phyloP scores from a whole-genome alignment of 176 grass and related monocot genomes.

The Musa troglodytarum region DNA sequence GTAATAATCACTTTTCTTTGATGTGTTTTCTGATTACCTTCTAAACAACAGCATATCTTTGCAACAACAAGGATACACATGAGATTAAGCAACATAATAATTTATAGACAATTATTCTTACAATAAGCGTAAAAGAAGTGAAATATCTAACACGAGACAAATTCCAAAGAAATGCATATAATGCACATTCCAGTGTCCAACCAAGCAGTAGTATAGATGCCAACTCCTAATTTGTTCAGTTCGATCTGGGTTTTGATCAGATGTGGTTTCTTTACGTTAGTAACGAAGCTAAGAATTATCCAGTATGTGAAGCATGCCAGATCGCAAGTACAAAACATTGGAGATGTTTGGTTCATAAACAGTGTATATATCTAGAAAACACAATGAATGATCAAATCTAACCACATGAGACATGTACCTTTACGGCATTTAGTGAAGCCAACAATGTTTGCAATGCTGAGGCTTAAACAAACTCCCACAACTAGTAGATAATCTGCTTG shows the following conservation, averaged over 20 bases:
- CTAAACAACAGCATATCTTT: background rate
- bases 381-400: background rate
- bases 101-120: too few relatives aligned
- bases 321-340: too few relatives aligned
- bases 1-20: background rate
- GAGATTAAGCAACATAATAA: too few relatives aligned
- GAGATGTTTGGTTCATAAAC: too few relatives aligned
- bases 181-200: too few relatives aligned
- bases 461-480: constrained; percentile 85
- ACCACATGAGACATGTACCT: constrained; percentile 35
- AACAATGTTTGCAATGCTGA: constrained; percentile 89
- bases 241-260: too few relatives aligned
- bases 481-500: constrained; percentile 96
- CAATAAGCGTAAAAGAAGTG: too few relatives aligned
- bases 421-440: constrained; percentile 98
- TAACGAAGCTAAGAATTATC: too few relatives aligned
- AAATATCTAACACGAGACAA: background rate
- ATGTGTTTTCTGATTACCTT: background rate
- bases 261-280: too few relatives aligned
- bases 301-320: background rate
- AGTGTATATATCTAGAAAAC: background rate
- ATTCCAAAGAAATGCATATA: background rate
- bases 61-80: background rate
- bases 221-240: background rate
- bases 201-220: background rate